Conservation (phyloP, 495 filamentous ascomycete species). For the Aspergillus nidulans region DNA sequence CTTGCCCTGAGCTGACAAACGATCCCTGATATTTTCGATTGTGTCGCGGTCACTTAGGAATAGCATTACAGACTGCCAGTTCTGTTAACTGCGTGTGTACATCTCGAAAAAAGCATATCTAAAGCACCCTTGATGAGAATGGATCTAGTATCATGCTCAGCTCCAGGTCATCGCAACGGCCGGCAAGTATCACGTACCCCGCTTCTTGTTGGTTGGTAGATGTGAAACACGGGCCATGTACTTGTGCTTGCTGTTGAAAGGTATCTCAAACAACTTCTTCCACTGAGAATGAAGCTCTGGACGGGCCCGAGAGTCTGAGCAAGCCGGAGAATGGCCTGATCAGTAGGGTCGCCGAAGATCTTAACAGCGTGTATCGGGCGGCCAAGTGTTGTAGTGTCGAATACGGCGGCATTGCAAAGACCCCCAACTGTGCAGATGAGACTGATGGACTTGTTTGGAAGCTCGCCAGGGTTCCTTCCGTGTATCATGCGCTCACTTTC, state of each 20-base stretch:
- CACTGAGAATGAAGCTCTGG: conserved; percentile 43
- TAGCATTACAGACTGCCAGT: conserved; percentile 32
- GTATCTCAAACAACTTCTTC: conserved; percentile 55
- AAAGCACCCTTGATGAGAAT: conserved; percentile 64
- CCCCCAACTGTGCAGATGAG: conserved; percentile 43
- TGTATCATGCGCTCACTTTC: conserved; percentile 2
- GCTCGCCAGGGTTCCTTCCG: too few species aligned
- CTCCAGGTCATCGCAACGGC: background rate
- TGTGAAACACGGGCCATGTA: conserved; percentile 52
- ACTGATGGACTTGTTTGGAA: conserved; percentile 1
- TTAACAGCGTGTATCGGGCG: conserved; percentile 48
- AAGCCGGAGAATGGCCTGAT: conserved; percentile 63
- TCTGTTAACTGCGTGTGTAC: conserved; percentile 42
- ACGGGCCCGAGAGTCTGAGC: conserved; percentile 49
- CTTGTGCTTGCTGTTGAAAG: conserved; percentile 73
- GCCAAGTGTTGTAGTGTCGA: conserved; percentile 52
- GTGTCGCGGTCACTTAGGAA: background rate
- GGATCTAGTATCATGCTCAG: background rate
- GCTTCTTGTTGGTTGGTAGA: background rate
- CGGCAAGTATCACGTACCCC: background rate
- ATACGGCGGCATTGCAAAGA: conserved; percentile 65
- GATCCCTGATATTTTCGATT: conserved; percentile 53
- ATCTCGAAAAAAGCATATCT: conserved; percentile 56
- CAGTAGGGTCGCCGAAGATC: conserved; percentile 66
- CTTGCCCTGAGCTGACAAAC: conserved; percentile 59